phyloP scores from a whole-genome alignment of 257 asterid species.

The Rehmannia glutinosa region DNA sequence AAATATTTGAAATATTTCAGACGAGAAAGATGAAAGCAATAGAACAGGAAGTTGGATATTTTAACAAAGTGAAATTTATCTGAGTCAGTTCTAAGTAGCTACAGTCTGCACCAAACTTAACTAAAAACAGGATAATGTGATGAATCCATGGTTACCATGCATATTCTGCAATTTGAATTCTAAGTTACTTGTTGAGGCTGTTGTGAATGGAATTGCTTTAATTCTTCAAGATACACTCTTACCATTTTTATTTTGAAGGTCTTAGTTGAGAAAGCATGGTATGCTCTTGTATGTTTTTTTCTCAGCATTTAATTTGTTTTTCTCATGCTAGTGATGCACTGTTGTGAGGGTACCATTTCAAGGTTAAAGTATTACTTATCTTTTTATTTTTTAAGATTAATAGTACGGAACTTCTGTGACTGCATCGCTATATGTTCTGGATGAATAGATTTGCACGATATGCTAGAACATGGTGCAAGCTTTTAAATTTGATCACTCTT shows the following conservation, averaged over 20 bases:
- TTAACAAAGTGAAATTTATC: not conserved
- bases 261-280: not conserved
- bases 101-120: not conserved
- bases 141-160: not conserved
- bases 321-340: not conserved
- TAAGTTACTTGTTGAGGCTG: not conserved
- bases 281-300: not conserved
- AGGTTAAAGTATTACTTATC: not conserved
- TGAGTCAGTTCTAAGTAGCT: not conserved
- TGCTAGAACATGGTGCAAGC: not conserved
- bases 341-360: not conserved
- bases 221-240: not conserved
- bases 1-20: not conserved
- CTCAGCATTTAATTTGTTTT: not conserved
- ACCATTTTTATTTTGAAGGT: not conserved
- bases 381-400: not conserved
- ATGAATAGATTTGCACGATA: not conserved
- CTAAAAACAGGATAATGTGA: no score
- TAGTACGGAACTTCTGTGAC: not conserved
- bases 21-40: not conserved
- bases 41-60: slow-evolving; percentile 5
- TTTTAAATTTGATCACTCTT: not conserved
- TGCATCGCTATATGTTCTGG: not conserved
- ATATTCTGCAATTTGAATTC: not conserved
- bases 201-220: not conserved